phyloP scores from a whole-genome alignment of 169 alveolate genomes.

The Perkinsus chesapeaki region DNA sequence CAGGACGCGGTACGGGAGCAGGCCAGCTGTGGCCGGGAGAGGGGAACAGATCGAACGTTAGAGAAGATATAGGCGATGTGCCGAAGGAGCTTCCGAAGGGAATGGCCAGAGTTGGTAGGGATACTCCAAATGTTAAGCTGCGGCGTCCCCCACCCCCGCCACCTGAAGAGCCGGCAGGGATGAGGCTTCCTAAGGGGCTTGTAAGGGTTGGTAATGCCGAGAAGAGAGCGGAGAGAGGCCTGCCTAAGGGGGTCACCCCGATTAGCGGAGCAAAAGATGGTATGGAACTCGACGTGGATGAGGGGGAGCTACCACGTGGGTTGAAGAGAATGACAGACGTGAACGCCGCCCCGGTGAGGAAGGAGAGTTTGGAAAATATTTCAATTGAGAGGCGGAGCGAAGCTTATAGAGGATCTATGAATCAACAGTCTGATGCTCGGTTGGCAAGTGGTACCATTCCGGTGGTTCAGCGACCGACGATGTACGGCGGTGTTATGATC shows the following conservation, averaged over 20 bases:
- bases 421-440: neutral
- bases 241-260: neutral
- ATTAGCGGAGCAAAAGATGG: neutral
- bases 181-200: neutral
- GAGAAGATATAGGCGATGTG: neutral
- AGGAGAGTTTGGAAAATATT: neutral
- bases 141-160: neutral
- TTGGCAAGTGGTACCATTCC: neutral
- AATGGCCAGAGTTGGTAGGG: neutral
- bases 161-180: neutral
- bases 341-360: neutral
- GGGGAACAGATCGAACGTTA: neutral
- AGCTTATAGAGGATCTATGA: neutral
- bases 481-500: neutral
- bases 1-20: neutral
- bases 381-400: neutral
- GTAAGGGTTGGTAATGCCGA: neutral
- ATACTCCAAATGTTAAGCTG: neutral
- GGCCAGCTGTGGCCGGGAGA: neutral
- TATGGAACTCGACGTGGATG: neutral
- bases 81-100: neutral
- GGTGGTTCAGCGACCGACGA: neutral
- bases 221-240: neutral
- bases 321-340: neutral
- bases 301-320: neutral